phyloP scores from a whole-genome alignment of 1,284 basidiomycete species.

The Cryptococcus sp. region DNA sequence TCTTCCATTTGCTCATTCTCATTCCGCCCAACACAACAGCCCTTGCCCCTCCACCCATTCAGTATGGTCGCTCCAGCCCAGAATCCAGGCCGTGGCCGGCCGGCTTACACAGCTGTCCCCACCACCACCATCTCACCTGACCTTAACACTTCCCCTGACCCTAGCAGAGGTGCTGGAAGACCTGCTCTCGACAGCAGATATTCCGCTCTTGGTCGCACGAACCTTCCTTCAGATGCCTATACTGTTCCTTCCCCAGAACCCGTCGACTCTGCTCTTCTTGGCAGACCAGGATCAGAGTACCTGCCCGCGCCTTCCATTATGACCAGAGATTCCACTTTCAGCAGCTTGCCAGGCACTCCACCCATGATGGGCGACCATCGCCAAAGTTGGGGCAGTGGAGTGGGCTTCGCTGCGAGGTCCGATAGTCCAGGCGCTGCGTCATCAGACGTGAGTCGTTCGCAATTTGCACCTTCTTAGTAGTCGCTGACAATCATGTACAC shows the following conservation, averaged over 20 bases:
- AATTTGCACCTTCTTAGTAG: too few relatives aligned
- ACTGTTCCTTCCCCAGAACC: neutral
- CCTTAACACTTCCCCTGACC: constrained; percentile 6
- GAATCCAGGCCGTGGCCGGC: neutral
- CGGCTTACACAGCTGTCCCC: constrained; percentile 6
- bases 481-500: neutral
- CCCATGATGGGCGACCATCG: constrained; percentile 22
- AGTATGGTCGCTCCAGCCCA: neutral
- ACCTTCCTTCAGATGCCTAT: neutral
- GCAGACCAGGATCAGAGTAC: constrained; percentile 22
- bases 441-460: constrained; percentile 14
- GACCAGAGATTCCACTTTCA: constrained; percentile 43
- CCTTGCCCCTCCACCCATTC: neutral
- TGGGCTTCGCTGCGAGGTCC: constrained; percentile 28
- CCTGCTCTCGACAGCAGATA: neutral
- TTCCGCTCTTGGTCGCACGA: neutral
- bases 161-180: neutral
- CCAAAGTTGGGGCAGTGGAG: constrained; percentile 35
- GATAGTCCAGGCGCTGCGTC: constrained; percentile 24
- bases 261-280: constrained; percentile 8
- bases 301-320: constrained; percentile 42
- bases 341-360: constrained; percentile 28
- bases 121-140: constrained; percentile 12
- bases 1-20: neutral
- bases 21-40: constrained; percentile 2